Evolutionary conservation across 1,284 basidiomycete genomes (phyloP), one percentile per base, ranked within the genome.

Genomic region (Tremellales sp.): DNA sequence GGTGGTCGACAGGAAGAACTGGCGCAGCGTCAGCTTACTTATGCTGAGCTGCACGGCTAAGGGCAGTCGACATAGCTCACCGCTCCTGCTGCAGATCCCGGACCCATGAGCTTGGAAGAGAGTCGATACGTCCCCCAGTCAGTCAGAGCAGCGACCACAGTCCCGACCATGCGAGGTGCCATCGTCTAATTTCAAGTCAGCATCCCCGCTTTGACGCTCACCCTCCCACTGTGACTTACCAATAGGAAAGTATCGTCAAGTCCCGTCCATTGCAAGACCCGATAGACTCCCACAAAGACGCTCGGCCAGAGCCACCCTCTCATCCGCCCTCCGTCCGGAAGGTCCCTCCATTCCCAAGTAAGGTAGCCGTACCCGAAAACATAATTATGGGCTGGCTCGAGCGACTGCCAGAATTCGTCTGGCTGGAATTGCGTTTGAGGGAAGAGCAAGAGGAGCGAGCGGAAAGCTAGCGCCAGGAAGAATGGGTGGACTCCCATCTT

Each of bases 371-470:
- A 91, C 26, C 91, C 91, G 70, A 90, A 98, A 48, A 94, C 89
- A 40, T 85, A 73, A 46, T 79, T 78, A 68, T 97, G 88, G 0
- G 96, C 96, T 25, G 91, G 86, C 69, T 99, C 96, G 37, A 96
- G 80, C 8, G 91, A 83, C 69, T 99, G 96, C 64, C 86, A 97
- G 74, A 89, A 96, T 75, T 98, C 96, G 74, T 99, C 96, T 2
- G 96, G 94, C 70, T 97, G 93, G 70, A 98, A 98, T 76, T 87
- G 89, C 0, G 92, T 91, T 44, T 81, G 80, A 0, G 89, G 92
- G 22, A 78, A 74, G 12, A 92, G 65, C 1, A 70, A 57, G 1
- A 49, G 22, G 0, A 87, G 64, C 10, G 70, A 26, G 15, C 79
- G 72, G 41, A 80, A 49, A 2, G 51, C 22, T 27, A 78, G 56